Evolutionary conservation across 805 yeast genomes (phyloP), one percentile per base, ranked within the genome.

Genomic region (Teunomyces tritomae): DNA sequence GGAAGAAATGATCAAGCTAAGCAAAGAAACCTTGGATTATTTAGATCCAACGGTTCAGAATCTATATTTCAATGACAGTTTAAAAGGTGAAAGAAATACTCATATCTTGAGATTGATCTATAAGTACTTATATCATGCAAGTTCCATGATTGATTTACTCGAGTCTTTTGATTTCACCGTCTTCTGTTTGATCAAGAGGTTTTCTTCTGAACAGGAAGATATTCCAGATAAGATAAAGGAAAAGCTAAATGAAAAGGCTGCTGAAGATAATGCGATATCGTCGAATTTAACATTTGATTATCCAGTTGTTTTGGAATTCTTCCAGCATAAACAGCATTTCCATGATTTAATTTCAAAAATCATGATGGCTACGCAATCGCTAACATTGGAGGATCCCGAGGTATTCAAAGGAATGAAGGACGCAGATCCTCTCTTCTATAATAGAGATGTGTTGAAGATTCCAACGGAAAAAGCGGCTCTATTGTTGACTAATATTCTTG

Each of bases 351-450:
- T 84, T 28, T 70, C 82, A 3, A 76, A 76, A 27, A 71, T 86
- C 5, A 72, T 88, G 8, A 77, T 87, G 76, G 80, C 83, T 41
- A 76, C 87, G 0, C 96, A 88, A 59, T 73, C 82, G 9, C 65
- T 87, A 8, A 85, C 94, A 0, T 64, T 87, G 8, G 80, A 77
- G 27, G 95, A 87, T 59, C 89, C 94, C 0, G 89, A 85, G 49
- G 84, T 83, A 1, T 87, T 87, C 64, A 73, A 75, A 44, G 79
- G 85, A 0, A 71, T 85, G 67, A 76, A 75, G 48, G 83, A 82
- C 28, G 87, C 70, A 3, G 73, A 84, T 33, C 74, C 74, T 33
- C 53, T 68, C 42, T 70, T 70, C 32, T 71, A 72, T 43, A 68
- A 73, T 46, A 64, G 73, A 26, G 70, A 70, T 8, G 60, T 65